Percentiles rank a stretch among this genome's conserved stretches.
Conservation (phyloP, 371 early-diverging fungal genomes). For the Neoconidiobolus thromboides region DNA sequence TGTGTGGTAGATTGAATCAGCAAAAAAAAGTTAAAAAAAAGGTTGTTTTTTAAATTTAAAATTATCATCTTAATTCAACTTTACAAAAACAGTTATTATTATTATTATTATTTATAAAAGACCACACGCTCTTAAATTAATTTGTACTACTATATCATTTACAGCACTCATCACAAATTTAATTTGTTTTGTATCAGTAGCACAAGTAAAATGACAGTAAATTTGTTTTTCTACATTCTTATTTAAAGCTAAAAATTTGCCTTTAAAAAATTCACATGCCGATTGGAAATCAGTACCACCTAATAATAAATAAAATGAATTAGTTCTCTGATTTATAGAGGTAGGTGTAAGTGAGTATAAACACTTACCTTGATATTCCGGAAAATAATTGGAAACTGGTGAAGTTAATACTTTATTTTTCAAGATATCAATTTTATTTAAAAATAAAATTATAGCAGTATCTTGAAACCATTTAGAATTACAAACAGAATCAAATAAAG, state of each 20-base stretch:
- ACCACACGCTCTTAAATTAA: conserved; percentile 69
- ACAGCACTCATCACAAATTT: conserved; percentile 89
- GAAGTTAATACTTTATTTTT: conserved; percentile 63
- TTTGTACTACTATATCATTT: conserved; percentile 87
- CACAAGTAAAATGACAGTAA: conserved; percentile 89
- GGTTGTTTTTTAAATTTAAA: too few species aligned
- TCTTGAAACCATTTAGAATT: conserved; percentile 86
- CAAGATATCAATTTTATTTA: conserved; percentile 94
- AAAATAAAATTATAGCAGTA: conserved; percentile 83
- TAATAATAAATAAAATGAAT: not conserved
- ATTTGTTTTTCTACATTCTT: conserved; percentile 56
- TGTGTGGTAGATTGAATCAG: too few species aligned
- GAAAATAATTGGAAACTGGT: conserved; percentile 64
- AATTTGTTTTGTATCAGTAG: conserved; percentile 93
- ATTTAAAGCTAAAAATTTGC: conserved; percentile 65
- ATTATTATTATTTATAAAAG: conserved; percentile 32
- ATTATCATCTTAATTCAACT: too few species aligned
- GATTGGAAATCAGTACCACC: conserved; percentile 57
- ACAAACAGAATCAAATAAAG: conserved; percentile 88
- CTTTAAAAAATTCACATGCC: conserved; percentile 66
- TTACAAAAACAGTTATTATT: too few species aligned
- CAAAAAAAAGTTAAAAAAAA: too few species aligned
- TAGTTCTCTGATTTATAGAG: not conserved
- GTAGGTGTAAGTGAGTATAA: too few species aligned
- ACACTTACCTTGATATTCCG: conserved; percentile 46